These are phyloP conservation scores for Fusarium nematophilum DNA, from an alignment of 2,329 filamentous ascomycete genomes.

Conservation along the genomic window DNA sequence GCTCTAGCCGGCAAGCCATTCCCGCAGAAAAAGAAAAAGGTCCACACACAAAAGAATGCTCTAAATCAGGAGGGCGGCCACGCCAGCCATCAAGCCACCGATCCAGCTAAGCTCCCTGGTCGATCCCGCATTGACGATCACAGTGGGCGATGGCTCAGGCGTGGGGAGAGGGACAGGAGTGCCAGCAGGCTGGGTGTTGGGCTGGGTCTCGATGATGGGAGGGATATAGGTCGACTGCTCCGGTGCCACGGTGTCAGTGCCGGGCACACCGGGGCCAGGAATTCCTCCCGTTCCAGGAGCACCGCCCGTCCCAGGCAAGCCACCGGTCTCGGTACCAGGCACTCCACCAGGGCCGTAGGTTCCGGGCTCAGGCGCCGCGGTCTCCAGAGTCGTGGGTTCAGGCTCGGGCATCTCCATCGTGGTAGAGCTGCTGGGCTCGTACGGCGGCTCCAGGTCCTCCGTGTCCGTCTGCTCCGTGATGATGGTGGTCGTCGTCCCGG, in stretches of 20 bases:
- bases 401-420: no score
- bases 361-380: no score
- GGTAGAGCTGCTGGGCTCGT: no score
- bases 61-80: slow-evolving; percentile 34
- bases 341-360: no score
- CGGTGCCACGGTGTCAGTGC: neutral
- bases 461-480: slow-evolving; percentile 1
- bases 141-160: slow-evolving; percentile 17
- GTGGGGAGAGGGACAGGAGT: slow-evolving; percentile 9
- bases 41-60: no score
- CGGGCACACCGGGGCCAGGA: neutral
- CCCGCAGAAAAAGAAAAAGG: slow-evolving; percentile 8
- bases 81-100: slow-evolving; percentile 37
- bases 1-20: slow-evolving; percentile 2
- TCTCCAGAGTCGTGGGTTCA: no score
- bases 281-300: no score
- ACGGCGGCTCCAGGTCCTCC: slow-evolving; percentile 4
- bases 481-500: slow-evolving; percentile 21
- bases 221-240: slow-evolving; percentile 1
- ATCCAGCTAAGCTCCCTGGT: slow-evolving; percentile 31
- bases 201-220: neutral
- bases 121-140: slow-evolving; percentile 30
- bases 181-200: neutral
- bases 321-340: no score
- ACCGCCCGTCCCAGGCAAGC: no score